phyloP scores from a whole-genome alignment of 1,284 basidiomycete genomes.

The Tylopilus sp. region DNA sequence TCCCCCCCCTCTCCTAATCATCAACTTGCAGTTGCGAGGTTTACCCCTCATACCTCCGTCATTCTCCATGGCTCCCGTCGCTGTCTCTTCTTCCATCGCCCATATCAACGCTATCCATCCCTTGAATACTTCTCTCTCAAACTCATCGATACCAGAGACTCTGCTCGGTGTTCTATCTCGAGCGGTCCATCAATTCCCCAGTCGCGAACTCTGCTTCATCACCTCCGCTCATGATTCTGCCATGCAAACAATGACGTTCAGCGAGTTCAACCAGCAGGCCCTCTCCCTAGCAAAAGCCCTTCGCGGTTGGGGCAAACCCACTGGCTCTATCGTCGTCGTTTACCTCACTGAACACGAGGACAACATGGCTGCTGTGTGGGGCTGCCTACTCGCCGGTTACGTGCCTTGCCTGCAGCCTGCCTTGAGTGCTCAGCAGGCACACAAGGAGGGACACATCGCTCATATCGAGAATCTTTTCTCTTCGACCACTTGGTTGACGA shows the following conservation, averaged over 20 bases:
- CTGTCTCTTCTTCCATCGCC: conserved; percentile 8
- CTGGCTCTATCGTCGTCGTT: conserved; percentile 29
- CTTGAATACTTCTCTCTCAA: conserved; percentile 16
- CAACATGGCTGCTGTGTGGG: conserved; percentile 35
- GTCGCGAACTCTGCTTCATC: conserved; percentile 26
- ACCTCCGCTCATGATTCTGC: conserved; percentile 33
- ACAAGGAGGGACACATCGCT: conserved; percentile 31
- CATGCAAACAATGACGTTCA: conserved; percentile 31
- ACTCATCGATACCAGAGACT: conserved; percentile 12
- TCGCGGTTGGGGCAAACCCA: conserved; percentile 22
- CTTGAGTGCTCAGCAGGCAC: conserved; percentile 31
- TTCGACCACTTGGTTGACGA: conserved; percentile 33
- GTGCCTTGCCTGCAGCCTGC: conserved; percentile 33
- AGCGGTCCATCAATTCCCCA: conserved; percentile 23
- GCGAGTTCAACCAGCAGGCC: conserved; percentile 18
- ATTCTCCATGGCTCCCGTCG: conserved; percentile 16
- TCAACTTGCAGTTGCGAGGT: too few relatives aligned
- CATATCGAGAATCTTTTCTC: conserved; percentile 29
- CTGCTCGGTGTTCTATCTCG: conserved; percentile 24
- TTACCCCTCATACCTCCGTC: too few relatives aligned
- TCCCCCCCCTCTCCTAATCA: too few relatives aligned
- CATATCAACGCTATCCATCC: conserved; percentile 5
- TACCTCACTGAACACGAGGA: conserved; percentile 34
- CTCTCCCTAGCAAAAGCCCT: conserved; percentile 20
- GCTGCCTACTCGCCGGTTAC: conserved; percentile 30